Conservation (phyloP, 805 yeast species). For the Wickerhamiella parazyma region DNA sequence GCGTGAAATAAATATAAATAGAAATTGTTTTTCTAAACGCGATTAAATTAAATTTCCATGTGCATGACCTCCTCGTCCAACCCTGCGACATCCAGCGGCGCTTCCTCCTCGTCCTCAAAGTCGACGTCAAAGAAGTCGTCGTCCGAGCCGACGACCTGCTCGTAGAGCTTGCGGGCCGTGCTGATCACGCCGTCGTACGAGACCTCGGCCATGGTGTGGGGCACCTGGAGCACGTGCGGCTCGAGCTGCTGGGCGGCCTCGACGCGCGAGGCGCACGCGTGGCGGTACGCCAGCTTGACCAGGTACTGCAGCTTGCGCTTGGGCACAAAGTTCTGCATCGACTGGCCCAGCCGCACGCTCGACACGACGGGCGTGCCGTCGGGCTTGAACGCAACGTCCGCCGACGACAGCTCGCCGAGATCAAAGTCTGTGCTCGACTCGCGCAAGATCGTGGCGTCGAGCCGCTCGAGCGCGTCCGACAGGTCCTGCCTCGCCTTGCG, state of each 20-base stretch:
- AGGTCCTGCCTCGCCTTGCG: slow-evolving; percentile 55
- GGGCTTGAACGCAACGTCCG: slow-evolving; percentile 39
- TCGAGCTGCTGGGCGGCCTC: slow-evolving; percentile 12
- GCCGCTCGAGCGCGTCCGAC: slow-evolving; percentile 62
- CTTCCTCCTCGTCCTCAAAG: slow-evolving; percentile 85
- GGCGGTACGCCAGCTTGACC: slow-evolving; percentile 48
- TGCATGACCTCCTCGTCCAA: slow-evolving; percentile 23
- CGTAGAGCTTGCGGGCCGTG: slow-evolving; percentile 63
- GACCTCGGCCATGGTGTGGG: slow-evolving; percentile 72
- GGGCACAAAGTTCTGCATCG: slow-evolving; percentile 74
- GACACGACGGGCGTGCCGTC: slow-evolving; percentile 60
- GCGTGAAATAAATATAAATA: neutral
- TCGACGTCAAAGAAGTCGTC: slow-evolving; percentile 95
- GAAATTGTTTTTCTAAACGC: neutral
- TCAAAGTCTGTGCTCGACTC: slow-evolving; percentile 54
- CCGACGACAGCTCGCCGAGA: slow-evolving; percentile 40
- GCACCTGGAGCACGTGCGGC: slow-evolving; percentile 26
- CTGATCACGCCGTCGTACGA: slow-evolving; percentile 85
- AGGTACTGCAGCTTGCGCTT: slow-evolving; percentile 52
- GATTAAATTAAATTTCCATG: slow-evolving; percentile 19
- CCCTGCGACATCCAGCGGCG: slow-evolving; percentile 23
- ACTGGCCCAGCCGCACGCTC: slow-evolving; percentile 74
- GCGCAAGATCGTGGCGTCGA: slow-evolving; percentile 68
- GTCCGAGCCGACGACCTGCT: slow-evolving; percentile 74
- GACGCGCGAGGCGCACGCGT: slow-evolving; percentile 25